These are phyloP conservation scores for Termitomyces sp. DNA, from an alignment of 768 basidiomycete genomes.

Conservation along the genomic window DNA sequence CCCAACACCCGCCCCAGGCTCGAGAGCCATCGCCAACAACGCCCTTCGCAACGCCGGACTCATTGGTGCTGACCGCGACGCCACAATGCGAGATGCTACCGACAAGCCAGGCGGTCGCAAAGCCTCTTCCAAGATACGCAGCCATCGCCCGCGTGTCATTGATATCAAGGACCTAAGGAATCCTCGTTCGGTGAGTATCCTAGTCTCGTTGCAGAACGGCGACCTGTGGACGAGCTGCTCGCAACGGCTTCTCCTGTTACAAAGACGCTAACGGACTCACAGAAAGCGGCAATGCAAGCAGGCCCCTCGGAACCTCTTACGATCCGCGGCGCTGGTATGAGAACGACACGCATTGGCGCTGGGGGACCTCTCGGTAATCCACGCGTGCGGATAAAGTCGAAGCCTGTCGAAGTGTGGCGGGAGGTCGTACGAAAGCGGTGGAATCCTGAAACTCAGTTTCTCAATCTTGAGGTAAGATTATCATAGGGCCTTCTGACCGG, in stretches of 20 bases:
- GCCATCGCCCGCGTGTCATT: constrained; percentile 57
- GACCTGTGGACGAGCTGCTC: neutral
- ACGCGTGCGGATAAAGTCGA: constrained; percentile 16
- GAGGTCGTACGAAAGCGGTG: constrained; percentile 73
- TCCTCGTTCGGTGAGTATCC: constrained; percentile 65
- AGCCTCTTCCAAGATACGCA: constrained; percentile 55
- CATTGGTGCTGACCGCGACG: constrained; percentile 73
- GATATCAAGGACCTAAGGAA: constrained; percentile 55
- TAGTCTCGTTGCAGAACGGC: constrained; percentile 21
- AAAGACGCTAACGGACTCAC: neutral
- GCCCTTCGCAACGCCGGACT: constrained; percentile 71
- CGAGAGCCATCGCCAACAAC: constrained; percentile 54
- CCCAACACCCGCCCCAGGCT: constrained; percentile 54
- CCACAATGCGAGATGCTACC: constrained; percentile 68
- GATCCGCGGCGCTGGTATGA: constrained; percentile 56
- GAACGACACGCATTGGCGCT: neutral
- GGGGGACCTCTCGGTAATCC: constrained; percentile 1
- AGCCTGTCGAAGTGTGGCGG: constrained; percentile 67
- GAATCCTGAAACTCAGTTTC: constrained; percentile 63
- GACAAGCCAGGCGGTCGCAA: constrained; percentile 76
- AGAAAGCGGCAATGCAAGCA: constrained; percentile 34
- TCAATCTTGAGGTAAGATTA: constrained; percentile 77
- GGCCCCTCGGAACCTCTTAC: constrained; percentile 52
- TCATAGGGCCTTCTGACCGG: constrained; percentile 15
- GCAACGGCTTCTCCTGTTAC: neutral